Base-by-base conservation (phyloP, 2,329 filamentous ascomycete genomes). In the Penicillium sp. region DNA sequence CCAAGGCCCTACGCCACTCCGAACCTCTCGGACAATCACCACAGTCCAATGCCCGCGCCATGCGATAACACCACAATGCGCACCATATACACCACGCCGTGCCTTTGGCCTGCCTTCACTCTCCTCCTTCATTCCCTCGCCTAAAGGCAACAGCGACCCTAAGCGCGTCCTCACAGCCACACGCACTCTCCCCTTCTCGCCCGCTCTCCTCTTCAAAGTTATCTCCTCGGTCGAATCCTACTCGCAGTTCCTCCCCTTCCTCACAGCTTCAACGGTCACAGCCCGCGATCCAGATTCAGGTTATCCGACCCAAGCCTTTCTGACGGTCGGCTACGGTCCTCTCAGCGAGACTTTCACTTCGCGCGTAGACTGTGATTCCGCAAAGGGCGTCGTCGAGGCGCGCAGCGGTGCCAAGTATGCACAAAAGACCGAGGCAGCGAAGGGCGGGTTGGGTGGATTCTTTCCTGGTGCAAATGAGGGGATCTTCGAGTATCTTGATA, bases 151-250 rank as follows among this genome's bases (percentile, higher is more conserved):
- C 36, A 57, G 59, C 23, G 58, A 78, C 23, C 73, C 81, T 58
- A 77, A 78, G 64, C 89, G 92, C 67, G 83, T 78, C 59, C 80
- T 97, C 52, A 84, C 82, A 47, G 91, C 90, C 10, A 80, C 81
- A 18, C 88, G 90, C 56, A 87, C 81, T 4, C 86, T 97, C 13
- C 88, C 89, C 13, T 95, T 95, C 78, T 76, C 85, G 0, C 78
- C 85, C 29, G 65, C 73, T 4, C 78, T 84, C 1, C 85, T 99
- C 62, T 99, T 94, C 82, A 79, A 80, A 61, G 82, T 96, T 49
- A 92, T 99, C 71, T 85, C 91, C 74, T 90, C 96, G 73, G 85
- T 99, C 59, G 84, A 90, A 71, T 85, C 84, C 58, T 99, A 99
- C 82, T 78, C 81, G 34, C 71, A 79, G 60, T 99, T 97, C 79